These are phyloP conservation scores for Oryza nivara DNA, from an alignment of 176 grass and related monocot species.

Conservation along the genomic window DNA sequence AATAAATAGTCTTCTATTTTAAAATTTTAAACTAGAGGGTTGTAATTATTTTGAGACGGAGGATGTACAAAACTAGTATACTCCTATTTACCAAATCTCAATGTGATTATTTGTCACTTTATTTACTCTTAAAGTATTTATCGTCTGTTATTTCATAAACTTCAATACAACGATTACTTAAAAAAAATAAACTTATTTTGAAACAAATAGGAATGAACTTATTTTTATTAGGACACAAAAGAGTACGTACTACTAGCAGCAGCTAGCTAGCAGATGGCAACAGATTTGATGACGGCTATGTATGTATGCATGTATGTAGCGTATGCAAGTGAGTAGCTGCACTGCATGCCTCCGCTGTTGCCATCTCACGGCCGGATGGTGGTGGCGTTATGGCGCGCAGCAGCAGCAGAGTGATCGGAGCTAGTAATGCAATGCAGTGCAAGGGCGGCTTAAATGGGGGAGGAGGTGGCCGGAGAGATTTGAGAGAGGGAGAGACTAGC, in stretches of 20 bases:
- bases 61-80: too few species aligned
- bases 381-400: conserved; percentile 23
- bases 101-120: too few species aligned
- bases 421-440: conserved; percentile 18
- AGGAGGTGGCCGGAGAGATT: conserved; percentile 65
- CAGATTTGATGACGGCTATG: conserved; percentile 34
- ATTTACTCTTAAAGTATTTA: too few species aligned
- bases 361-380: conserved; percentile 26
- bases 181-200: too few species aligned
- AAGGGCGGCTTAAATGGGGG: conserved; percentile 65
- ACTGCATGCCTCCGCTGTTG: not conserved
- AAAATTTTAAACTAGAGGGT: too few species aligned
- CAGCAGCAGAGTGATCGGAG: not conserved
- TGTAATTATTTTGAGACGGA: too few species aligned
- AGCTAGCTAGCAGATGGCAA: conserved; percentile 1
- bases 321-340: not conserved
- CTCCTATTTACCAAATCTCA: too few species aligned
- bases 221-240: too few species aligned
- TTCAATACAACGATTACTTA: too few species aligned
- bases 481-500: conserved; percentile 21
- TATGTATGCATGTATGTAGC: not conserved
- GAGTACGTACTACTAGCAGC: not conserved
- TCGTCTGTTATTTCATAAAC: too few species aligned
- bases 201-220: too few species aligned
- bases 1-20: too few species aligned